Conservation (phyloP, 192 early-diverging fungal genomes). For the Backusella tarrabulga region DNA sequence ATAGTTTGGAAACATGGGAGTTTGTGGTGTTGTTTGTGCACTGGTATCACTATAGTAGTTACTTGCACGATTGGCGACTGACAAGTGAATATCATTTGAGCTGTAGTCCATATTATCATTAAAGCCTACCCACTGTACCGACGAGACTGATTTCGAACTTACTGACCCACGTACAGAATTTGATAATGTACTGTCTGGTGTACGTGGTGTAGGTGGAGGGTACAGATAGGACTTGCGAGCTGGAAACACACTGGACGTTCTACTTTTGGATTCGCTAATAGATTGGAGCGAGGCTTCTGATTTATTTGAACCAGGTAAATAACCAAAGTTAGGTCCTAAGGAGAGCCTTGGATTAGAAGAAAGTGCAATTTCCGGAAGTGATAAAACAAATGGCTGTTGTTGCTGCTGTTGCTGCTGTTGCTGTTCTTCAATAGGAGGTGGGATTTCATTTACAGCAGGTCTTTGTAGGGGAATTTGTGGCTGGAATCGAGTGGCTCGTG, state of each 20-base stretch:
- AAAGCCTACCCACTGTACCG: constrained; percentile 17
- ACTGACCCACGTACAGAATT: neutral
- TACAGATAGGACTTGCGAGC: neutral
- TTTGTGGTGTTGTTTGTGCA: neutral
- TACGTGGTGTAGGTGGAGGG: neutral
- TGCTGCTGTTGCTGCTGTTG: neutral
- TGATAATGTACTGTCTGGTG: neutral
- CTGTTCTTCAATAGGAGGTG: neutral
- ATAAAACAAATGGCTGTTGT: neutral
- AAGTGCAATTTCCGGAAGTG: neutral
- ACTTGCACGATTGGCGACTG: neutral
- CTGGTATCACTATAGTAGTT: neutral
- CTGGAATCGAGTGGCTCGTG: constrained; percentile 8
- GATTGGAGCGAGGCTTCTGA: neutral
- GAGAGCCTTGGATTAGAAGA: neutral
- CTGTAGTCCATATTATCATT: constrained; percentile 19
- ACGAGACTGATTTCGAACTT: constrained; percentile 3
- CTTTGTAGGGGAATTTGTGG: neutral
- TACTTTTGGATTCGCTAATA: neutral
- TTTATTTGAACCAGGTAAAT: neutral
- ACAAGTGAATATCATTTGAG: neutral
- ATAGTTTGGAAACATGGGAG: constrained; percentile 1
- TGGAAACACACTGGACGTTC: neutral
- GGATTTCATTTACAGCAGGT: neutral
- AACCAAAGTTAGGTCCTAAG: neutral